These are phyloP conservation scores for Sphaerobolus stellatus DNA, from an alignment of 1,284 basidiomycete species.

Conservation along the genomic window DNA sequence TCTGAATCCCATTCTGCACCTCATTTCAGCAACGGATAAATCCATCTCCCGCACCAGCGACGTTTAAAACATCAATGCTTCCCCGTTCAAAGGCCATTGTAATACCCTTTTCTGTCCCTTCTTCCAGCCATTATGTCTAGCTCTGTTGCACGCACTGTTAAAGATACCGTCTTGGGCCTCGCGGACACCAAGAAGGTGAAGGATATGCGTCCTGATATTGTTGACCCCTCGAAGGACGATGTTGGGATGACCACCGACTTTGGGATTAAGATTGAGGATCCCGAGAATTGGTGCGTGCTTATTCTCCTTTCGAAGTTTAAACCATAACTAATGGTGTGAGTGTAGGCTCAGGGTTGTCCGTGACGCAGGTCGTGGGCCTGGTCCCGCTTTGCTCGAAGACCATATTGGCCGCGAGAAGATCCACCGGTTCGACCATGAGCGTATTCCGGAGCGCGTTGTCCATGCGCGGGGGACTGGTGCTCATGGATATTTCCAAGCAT, in stretches of 20 bases:
- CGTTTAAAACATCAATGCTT: too few species aligned
- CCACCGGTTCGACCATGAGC: conserved; percentile 78
- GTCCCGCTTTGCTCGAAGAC: conserved; percentile 64
- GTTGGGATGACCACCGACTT: conserved; percentile 57
- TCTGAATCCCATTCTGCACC: too few species aligned
- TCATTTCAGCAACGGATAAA: too few species aligned
- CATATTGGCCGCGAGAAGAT: conserved; percentile 71
- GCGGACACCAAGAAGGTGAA: conserved; percentile 16
- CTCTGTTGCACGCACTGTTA: too few species aligned
- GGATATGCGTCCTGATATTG: conserved; percentile 47
- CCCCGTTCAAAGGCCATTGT: too few species aligned
- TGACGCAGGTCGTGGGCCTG: conserved; percentile 32
- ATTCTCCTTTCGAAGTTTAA: background rate
- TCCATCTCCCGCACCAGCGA: too few species aligned
- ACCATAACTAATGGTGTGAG: conserved; percentile 3
- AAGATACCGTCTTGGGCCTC: conserved; percentile 9
- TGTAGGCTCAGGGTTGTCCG: conserved; percentile 53
- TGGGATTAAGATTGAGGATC: conserved; percentile 57
- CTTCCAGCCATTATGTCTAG: too few species aligned
- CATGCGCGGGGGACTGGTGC: conserved; percentile 81
- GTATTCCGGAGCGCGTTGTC: conserved; percentile 76
- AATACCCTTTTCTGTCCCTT: too few species aligned
- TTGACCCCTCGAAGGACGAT: conserved; percentile 37
- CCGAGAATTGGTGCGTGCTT: conserved; percentile 59
- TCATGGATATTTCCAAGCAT: conserved; percentile 78